Base-by-base conservation (phyloP, 345 rosid species). In the Syzygium aromaticum region DNA sequence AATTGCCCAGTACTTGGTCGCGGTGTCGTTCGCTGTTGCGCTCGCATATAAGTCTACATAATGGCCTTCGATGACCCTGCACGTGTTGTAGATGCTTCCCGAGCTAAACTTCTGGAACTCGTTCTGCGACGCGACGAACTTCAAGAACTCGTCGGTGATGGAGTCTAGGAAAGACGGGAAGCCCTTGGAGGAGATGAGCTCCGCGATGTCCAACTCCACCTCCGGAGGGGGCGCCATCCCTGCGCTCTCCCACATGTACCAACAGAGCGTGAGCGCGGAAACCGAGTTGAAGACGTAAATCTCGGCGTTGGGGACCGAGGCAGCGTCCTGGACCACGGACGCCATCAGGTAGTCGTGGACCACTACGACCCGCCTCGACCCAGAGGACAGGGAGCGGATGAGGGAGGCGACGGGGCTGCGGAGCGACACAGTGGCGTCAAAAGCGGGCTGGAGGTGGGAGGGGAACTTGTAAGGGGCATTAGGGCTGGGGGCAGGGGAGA, bases 61-160 rank as follows among this genome's bases (percentile, higher is more conserved):
- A 51, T 53, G 23, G 25, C 85, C 53, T 84, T 89, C 89, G 11
- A 86, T 19, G 28, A 56, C n/a, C 85, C 88, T 53, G 86, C 86
- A 84, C 0, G 86, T 30, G 86, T 84, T 84, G 59, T 21, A 84
- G 54, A 84, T 28, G 46, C 54, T 28, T 23, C 86, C 86, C 8
- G 59, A 27, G 59, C 40, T 80, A 23, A 38, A 51, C 7, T 51
- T 80, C 52, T 43, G 46, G 84, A 80, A 80, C 27, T 80, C 84
- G 13, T 19, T 9, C 84, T 80, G 84, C 52, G 52, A 43, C 51
- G 3, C 19, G n/a, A 19, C 28, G 59, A 52, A 84, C 57, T 84
- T 56, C 86, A 84, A 53, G 86, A 52, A 84, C 93, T 94, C 95
- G 92, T 11, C 90, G 91, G 87, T 92, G 85, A 14, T 88, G 88